phyloP scores from a whole-genome alignment of 768 basidiomycete species.

The Hypholoma fasciculare region DNA sequence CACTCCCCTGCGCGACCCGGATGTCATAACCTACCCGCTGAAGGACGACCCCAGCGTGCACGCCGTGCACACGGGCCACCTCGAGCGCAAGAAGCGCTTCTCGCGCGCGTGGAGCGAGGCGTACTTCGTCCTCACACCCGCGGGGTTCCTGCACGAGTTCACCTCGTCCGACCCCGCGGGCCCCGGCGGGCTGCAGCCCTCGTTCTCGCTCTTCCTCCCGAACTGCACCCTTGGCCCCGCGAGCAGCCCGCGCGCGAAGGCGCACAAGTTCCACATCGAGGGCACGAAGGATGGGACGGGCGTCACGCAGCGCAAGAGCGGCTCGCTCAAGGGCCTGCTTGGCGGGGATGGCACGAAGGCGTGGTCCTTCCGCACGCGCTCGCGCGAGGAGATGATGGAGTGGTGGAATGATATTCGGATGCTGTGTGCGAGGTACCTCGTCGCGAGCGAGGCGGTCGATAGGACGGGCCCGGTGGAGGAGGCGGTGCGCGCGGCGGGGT shows the following conservation, averaged over 20 bases:
- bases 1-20: constrained; percentile 84
- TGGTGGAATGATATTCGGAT: constrained; percentile 99
- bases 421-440: constrained; percentile 91
- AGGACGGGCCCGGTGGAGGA: constrained; percentile 90
- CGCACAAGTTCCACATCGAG: constrained; percentile 98
- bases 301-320: constrained; percentile 47
- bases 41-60: constrained; percentile 88
- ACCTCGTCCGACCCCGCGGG: constrained; percentile 68
- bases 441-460: constrained; percentile 92
- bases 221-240: constrained; percentile 96
- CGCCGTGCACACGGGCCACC: constrained; percentile 83
- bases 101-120: constrained; percentile 83
- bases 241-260: constrained; percentile 59
- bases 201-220: constrained; percentile 90
- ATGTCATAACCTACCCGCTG: constrained; percentile 79
- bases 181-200: constrained; percentile 52
- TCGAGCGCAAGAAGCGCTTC: constrained; percentile 96
- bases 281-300: constrained; percentile 82
- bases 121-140: constrained; percentile 91
- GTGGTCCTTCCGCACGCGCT: constrained; percentile 89
- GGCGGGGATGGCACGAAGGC: constrained; percentile 12
- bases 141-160: constrained; percentile 96
- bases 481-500: constrained; percentile 88
- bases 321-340: constrained; percentile 45
- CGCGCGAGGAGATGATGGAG: constrained; percentile 98